These are phyloP conservation scores for Elaeis oleifera DNA, from an alignment of 202 grass and related monocot species.

Conservation along the genomic window DNA sequence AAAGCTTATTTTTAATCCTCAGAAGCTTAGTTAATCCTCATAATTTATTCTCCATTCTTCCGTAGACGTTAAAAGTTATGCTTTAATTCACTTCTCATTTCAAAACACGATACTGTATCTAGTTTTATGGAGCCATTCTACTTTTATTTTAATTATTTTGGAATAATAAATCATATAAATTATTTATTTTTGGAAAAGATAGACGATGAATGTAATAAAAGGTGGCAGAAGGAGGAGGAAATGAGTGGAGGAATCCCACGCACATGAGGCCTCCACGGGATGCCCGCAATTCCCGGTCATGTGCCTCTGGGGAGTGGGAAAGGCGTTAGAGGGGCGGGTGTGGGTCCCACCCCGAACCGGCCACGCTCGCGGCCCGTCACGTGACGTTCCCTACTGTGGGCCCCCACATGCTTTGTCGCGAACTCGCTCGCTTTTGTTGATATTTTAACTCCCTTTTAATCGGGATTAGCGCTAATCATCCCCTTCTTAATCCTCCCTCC, in stretches of 20 bases:
- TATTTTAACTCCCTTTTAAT: slow-evolving; percentile 12
- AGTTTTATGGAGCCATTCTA: no score
- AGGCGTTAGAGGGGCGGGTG: background rate
- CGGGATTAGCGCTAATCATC: slow-evolving; percentile 30
- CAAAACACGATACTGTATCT: no score
- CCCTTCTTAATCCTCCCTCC: background rate
- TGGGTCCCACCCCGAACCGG: background rate
- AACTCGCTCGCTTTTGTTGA: background rate
- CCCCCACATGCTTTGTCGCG: background rate
- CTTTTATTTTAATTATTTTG: no score
- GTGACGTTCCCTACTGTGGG: slow-evolving; percentile 13
- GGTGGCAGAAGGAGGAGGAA: background rate
- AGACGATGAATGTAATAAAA: background rate
- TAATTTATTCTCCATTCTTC: no score
- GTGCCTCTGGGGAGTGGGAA: slow-evolving; percentile 13
- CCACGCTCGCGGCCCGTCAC: slow-evolving; percentile 30
- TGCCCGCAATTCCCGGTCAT: slow-evolving; percentile 60
- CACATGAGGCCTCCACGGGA: slow-evolving; percentile 52
- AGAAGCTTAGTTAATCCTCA: no score
- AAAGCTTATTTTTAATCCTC: no score
- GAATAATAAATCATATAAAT: no score
- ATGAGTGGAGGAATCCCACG: slow-evolving; percentile 41
- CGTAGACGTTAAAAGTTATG: no score
- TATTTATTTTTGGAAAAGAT: no score
- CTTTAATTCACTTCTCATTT: no score